phyloP scores from a whole-genome alignment of 768 basidiomycete genomes.

The Tylopilus rubrobrunneus region DNA sequence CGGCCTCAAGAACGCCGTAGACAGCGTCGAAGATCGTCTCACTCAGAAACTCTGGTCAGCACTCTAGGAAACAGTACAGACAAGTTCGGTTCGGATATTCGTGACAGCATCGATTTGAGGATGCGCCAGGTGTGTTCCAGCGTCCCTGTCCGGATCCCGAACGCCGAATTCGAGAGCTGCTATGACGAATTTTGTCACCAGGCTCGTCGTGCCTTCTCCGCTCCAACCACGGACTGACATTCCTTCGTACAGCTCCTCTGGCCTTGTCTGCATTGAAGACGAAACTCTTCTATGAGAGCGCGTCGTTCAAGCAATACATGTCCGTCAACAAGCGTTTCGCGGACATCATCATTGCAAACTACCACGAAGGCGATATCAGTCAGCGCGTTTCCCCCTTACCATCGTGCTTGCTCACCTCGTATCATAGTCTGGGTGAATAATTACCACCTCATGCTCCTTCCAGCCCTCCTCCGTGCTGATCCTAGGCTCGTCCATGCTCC shows the following conservation, averaged over 20 bases:
- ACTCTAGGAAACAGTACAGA: constrained; percentile 74
- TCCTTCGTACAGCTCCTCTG: constrained; percentile 54
- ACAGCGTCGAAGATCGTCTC: constrained; percentile 55
- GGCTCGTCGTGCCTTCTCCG: constrained; percentile 32
- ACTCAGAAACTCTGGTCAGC: constrained; percentile 59
- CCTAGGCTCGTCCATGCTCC: constrained; percentile 41
- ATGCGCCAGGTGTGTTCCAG: constrained; percentile 39
- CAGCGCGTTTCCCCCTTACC: constrained; percentile 1
- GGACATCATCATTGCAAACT: constrained; percentile 71
- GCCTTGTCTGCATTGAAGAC: constrained; percentile 89
- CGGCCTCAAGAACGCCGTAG: constrained; percentile 78
- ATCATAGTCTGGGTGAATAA: constrained; percentile 78
- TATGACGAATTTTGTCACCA: constrained; percentile 90
- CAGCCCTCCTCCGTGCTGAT: constrained; percentile 72
- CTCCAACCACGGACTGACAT: constrained; percentile 16
- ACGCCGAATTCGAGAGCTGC: constrained; percentile 70
- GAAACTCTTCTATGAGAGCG: constrained; percentile 75
- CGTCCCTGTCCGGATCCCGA: constrained; percentile 75
- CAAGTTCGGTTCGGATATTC: constrained; percentile 50
- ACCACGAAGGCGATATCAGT: constrained; percentile 87
- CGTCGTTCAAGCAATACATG: constrained; percentile 79
- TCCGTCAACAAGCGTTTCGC: constrained; percentile 91
- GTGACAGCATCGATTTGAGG: constrained; percentile 51
- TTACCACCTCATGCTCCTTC: constrained; percentile 94
- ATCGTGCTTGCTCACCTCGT: constrained; percentile 3